Evolutionary conservation across 2,329 filamentous ascomycete genomes (phyloP).

Genomic region (Ceratocystis alfenasii): DNA sequence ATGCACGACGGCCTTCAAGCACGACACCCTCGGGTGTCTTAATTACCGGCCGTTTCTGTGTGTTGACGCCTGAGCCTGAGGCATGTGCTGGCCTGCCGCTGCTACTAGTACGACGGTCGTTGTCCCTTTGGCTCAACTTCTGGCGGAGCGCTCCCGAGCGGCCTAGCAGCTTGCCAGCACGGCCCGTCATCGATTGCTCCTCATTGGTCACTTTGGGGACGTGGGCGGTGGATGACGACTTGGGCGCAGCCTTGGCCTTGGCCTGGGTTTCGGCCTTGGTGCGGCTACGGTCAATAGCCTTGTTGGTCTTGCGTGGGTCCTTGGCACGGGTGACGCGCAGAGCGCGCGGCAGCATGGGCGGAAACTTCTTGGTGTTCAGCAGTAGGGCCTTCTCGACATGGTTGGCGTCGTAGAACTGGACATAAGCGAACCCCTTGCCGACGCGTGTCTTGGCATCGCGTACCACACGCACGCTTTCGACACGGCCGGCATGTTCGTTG

Average conservation of each 20-base stretch:
- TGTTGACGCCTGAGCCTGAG: conserved; percentile 18
- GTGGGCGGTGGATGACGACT: conserved; percentile 42
- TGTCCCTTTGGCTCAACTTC: conserved; percentile 26
- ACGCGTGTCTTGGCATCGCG: conserved; percentile 82
- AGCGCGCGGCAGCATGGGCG: conserved; percentile 80
- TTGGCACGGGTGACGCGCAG: conserved; percentile 81
- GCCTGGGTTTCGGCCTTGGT: conserved; percentile 26
- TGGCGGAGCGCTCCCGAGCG: conserved; percentile 49
- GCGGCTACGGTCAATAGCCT: conserved; percentile 38
- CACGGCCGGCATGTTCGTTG: conserved; percentile 56
- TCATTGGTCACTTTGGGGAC: conserved; percentile 58
- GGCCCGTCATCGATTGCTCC: conserved; percentile 58
- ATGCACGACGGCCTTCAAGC: conserved; percentile 72
- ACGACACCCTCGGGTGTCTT: conserved; percentile 57
- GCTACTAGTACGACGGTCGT: conserved; percentile 25
- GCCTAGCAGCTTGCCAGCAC: conserved; percentile 62
- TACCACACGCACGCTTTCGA: conserved; percentile 88
- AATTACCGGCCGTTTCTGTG: conserved; percentile 27
- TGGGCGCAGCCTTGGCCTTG: conserved; percentile 31
- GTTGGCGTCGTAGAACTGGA: conserved; percentile 84
- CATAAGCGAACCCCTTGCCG: conserved; percentile 94
- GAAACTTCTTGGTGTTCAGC: conserved; percentile 81
- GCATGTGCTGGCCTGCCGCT: conserved; percentile 20
- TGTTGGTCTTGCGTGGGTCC: conserved; percentile 49
- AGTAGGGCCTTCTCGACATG: conserved; percentile 83